A percentile compares a stretch with the other conserved stretches of the same genome.
These are phyloP conservation scores for Beta corolliflora DNA, from an alignment of 179 eudicot species.

Conservation along the genomic window DNA sequence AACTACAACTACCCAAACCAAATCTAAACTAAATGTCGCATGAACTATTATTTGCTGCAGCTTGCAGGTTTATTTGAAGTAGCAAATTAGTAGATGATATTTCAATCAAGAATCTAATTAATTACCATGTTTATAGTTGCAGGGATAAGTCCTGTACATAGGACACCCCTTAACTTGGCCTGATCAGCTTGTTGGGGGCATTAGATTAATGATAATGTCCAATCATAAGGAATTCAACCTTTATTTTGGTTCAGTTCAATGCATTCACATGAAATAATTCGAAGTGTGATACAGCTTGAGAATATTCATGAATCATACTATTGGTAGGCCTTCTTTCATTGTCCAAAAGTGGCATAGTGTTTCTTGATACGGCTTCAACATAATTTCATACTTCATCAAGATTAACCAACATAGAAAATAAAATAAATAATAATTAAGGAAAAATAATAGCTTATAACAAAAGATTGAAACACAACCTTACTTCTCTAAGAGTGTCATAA, in stretches of 20 bases:
- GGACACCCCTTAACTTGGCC: background rate
- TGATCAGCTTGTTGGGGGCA: background rate
- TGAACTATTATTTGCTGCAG: too few species aligned
- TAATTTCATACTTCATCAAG: background rate
- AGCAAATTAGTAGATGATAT: too few species aligned
- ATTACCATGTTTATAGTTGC: too few species aligned
- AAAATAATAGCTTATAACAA: background rate
- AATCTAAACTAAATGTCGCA: too few species aligned
- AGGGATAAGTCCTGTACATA: too few species aligned
- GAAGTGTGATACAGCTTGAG: background rate
- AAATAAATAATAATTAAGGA: background rate
- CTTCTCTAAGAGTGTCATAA: slow-evolving; percentile 99
- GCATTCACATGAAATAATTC: background rate
- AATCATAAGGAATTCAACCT: too few species aligned
- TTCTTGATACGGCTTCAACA: background rate
- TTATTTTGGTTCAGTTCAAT: background rate
- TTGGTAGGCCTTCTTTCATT: background rate
- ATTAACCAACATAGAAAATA: background rate
- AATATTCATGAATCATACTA: background rate
- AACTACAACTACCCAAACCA: background rate
- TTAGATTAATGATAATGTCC: background rate
- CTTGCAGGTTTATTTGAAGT: too few species aligned
- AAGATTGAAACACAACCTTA: slow-evolving; percentile 58
- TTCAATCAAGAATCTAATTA: too few species aligned
- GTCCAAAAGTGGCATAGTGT: background rate